phyloP scores from a whole-genome alignment of 371 early-diverging fungal genomes.

The Saksenaea vasiformis region DNA sequence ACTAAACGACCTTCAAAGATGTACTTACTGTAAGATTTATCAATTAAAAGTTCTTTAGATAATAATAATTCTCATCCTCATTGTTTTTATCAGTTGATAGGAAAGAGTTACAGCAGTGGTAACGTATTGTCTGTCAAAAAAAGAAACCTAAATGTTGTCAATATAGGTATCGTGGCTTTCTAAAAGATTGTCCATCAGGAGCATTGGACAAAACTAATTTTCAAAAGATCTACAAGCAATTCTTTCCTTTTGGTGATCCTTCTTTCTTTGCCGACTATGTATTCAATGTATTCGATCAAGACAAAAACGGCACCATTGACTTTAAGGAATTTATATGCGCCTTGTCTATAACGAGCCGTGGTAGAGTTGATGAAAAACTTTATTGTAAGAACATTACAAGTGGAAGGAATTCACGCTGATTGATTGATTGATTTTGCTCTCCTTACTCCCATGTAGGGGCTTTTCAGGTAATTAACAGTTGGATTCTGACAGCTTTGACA shows the following conservation, averaged over 20 bases:
- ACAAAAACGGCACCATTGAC: constrained; percentile 87
- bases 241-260: constrained; percentile 96
- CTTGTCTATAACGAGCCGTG: constrained; percentile 84
- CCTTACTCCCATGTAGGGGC: constrained; percentile 32
- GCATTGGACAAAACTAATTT: constrained; percentile 85
- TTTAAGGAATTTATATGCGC: constrained; percentile 94
- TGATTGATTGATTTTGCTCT: no score
- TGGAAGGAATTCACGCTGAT: not conserved
- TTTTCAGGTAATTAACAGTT: constrained; percentile 37
- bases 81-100: constrained; percentile 71
- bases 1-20: constrained; percentile 76
- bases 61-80: not conserved
- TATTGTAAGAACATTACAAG: constrained; percentile 55
- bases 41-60: not conserved
- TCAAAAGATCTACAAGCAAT: constrained; percentile 93
- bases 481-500: constrained; percentile 14
- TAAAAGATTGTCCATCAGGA: constrained; percentile 90
- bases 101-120: constrained; percentile 95
- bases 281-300: constrained; percentile 87
- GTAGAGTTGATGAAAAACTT: constrained; percentile 87
- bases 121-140: constrained; percentile 17
- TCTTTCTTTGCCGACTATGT: constrained; percentile 89
- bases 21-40: constrained; percentile 77
- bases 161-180: constrained; percentile 92
- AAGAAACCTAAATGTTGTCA: not conserved